phyloP scores from a whole-genome alignment of 2,329 filamentous ascomycete genomes.

The Scedosporium aurantiacum region DNA sequence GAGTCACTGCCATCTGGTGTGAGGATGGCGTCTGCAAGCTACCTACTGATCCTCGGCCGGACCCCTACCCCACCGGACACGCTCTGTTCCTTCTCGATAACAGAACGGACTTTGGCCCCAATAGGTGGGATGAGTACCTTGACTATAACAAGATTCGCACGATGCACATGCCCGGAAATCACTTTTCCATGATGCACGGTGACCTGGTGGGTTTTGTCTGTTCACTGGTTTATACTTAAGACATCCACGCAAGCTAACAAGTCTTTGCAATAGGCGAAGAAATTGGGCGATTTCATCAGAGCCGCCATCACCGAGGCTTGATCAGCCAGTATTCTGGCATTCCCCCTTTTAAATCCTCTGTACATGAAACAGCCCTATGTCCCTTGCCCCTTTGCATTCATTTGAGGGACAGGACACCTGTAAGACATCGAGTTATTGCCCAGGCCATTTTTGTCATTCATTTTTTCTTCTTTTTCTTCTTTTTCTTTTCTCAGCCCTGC shows the following conservation, averaged over 20 bases:
- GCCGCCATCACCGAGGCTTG: conserved; percentile 17
- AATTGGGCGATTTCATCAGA: conserved; percentile 22
- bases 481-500: not conserved
- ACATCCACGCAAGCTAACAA: conserved; percentile 12
- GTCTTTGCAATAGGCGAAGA: conserved; percentile 19
- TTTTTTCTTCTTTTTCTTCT: not conserved
- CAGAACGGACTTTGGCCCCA: conserved; percentile 58
- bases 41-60: conserved; percentile 53
- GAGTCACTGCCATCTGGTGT: conserved; percentile 58
- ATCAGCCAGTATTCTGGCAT: not conserved
- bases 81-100: conserved; percentile 64
- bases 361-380: not conserved
- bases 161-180: conserved; percentile 59
- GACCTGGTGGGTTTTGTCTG: conserved; percentile 21
- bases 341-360: not conserved
- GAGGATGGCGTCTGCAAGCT: conserved; percentile 61
- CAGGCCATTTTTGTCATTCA: not conserved
- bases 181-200: conserved; percentile 69
- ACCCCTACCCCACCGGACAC: conserved; percentile 47
- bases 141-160: conserved; percentile 50
- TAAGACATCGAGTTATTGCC: not conserved
- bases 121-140: conserved; percentile 58
- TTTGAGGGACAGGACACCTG: not conserved
- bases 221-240: not conserved
- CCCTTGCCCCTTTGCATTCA: not conserved